Conservation (phyloP, 495 filamentous ascomycete species). For the Neurospora sp. region DNA sequence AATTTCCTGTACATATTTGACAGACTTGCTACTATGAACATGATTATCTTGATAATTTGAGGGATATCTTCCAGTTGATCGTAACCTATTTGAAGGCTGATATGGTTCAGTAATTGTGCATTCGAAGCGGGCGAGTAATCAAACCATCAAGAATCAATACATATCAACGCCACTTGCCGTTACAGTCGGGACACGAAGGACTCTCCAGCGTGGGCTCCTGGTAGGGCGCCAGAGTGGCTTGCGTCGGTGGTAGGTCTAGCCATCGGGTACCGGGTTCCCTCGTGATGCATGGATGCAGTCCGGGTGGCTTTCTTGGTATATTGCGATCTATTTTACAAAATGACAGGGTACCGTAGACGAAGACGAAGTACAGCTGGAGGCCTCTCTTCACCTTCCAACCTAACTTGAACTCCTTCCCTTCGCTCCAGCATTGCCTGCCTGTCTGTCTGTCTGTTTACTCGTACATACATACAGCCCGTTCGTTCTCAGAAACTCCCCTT, state of each 20-base stretch:
- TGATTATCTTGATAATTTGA: not conserved
- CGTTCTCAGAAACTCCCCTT: not conserved
- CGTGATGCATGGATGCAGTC: not conserved
- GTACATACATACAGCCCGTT: not conserved
- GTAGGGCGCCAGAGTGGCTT: not conserved
- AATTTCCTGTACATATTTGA: not conserved
- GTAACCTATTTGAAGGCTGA: not conserved
- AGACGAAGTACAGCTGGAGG: not conserved
- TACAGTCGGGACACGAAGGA: not conserved
- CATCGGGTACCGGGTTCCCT: not conserved
- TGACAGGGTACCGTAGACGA: not conserved
- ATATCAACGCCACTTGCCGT: not conserved
- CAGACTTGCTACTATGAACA: not conserved
- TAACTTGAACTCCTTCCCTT: not conserved
- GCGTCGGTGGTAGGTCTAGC: not conserved
- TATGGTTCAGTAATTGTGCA: not conserved
- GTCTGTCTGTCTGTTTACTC: not conserved
- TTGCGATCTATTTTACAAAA: not conserved
- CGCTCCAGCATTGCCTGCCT: not conserved
- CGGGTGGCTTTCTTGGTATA: not conserved
- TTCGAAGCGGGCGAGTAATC: not conserved
- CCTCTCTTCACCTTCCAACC: not conserved
- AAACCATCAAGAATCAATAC: not conserved
- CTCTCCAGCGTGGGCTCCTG: not conserved
- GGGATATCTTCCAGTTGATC: not conserved